Percentiles rank a stretch among this genome's conserved stretches.
Evolutionary conservation across 2,329 filamentous ascomycete genomes (phyloP).

Genomic region (Curvularia spicifera): DNA sequence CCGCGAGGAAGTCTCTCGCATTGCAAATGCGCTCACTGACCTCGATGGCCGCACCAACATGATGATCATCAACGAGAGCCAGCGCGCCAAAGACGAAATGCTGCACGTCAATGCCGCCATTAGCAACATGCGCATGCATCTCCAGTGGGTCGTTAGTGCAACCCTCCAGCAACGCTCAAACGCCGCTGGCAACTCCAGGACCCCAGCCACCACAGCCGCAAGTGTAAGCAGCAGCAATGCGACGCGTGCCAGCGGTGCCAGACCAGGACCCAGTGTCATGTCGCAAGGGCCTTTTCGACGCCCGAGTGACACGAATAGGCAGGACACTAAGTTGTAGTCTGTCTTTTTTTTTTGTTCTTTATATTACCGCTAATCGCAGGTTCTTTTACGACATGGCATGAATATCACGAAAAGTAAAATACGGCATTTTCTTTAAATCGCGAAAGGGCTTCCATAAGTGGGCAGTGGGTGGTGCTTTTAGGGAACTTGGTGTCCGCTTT

Average conservation of each 20-base stretch:
- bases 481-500: not conserved
- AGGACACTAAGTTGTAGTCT: constrained; percentile 46
- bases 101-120: constrained; percentile 66
- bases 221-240: constrained; percentile 31
- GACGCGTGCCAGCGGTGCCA: constrained; percentile 34
- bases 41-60: constrained; percentile 67
- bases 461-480: not conserved
- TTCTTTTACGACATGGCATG: constrained; percentile 17
- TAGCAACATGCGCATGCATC: constrained; percentile 64
- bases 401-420: constrained; percentile 28
- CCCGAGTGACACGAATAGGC: constrained; percentile 46
- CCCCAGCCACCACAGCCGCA: constrained; percentile 31
- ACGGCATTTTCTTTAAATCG: constrained; percentile 5
- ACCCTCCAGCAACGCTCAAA: constrained; percentile 55
- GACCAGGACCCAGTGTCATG: constrained; percentile 33
- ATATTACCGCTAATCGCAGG: constrained; percentile 7
- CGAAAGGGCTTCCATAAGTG: not conserved
- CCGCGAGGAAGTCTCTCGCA: constrained; percentile 64
- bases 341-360: not conserved
- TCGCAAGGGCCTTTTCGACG: constrained; percentile 39
- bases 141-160: constrained; percentile 67
- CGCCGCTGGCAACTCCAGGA: constrained; percentile 35
- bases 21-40: constrained; percentile 62
- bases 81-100: constrained; percentile 67
- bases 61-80: constrained; percentile 67